Evolutionary conservation across 306 rosid species (phyloP).

Genomic region (Vigna unguiculata): DNA sequence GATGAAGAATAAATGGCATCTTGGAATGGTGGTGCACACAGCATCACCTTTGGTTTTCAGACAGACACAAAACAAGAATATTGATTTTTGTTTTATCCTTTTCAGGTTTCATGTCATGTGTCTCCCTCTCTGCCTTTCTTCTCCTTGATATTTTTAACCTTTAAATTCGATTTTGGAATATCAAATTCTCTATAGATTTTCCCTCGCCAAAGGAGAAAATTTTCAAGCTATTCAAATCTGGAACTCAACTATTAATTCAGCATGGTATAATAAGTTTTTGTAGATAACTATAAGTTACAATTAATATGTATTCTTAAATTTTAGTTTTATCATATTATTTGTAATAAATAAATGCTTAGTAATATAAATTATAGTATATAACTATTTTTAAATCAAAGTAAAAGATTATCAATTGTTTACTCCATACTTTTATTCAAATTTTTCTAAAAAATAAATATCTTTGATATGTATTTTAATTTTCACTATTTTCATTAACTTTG

Average conservation of each 20-base stretch:
- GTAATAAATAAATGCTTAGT: neutral
- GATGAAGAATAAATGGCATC: slow-evolving; percentile 62
- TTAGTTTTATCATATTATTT: neutral
- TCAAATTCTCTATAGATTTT: neutral
- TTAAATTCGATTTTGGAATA: neutral
- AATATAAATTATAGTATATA: neutral
- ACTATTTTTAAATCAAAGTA: too few species aligned
- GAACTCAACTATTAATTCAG: too few species aligned
- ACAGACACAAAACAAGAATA: neutral
- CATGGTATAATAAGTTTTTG: too few species aligned
- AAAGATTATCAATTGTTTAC: too few species aligned
- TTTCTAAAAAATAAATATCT: too few species aligned
- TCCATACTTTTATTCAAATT: too few species aligned
- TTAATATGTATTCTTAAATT: neutral
- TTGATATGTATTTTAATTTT: too few species aligned
- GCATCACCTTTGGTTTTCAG: slow-evolving; percentile 57
- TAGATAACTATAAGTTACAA: neutral
- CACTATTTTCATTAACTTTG: too few species aligned
- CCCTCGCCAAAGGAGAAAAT: neutral
- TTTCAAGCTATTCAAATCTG: neutral
- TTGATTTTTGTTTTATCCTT: slow-evolving; percentile 48
- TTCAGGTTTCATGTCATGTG: slow-evolving; percentile 21
- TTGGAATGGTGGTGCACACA: slow-evolving; percentile 52
- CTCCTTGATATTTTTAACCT: slow-evolving; percentile 22
- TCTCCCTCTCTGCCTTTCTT: slow-evolving; percentile 29